Base-by-base conservation (phyloP, 495 filamentous ascomycete species). In the Neurospora sp. region DNA sequence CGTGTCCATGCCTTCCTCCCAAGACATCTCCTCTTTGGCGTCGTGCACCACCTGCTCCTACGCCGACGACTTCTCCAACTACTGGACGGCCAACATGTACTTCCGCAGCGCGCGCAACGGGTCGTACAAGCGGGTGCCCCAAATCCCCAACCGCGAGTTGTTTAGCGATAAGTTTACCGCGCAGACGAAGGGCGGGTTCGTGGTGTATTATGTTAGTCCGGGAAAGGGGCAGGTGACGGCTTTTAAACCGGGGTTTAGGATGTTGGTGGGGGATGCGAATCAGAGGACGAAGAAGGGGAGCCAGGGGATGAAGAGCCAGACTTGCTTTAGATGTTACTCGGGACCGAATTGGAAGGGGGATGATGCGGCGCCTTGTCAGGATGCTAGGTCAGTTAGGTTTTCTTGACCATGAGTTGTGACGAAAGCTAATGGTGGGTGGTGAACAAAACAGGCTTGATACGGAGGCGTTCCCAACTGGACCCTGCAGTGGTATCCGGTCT, bases 51-150 rank as follows among this genome's bases (percentile, higher is more conserved):
- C 78, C 4, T 83, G 82, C 69, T 82, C 76, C 66, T 82, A 79
- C 42, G 76, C 77, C 69, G 81, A 83, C 0, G 80, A 83, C 72
- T 77, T 82, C 41, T 82, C 80, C 66, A 85, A 85, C 80, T 84
- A 85, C 77, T 84, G 82, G 84, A 84, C 84, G 7, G 83, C 82
- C 40, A 81, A 81, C 69, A 69, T 85, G 44, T 84, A 83, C 75
- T 85, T 85, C 72, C 79, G 77, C n/a, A n/a, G n/a, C 73, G 79
- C 82, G 10, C 71, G 78, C 12, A 85, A 84, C 69, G 82, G 82
- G 0, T 80, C 80, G 2, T 84, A 80, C 48, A 84, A 82, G 69
- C 78, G 83, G 0, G 82, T 84, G 2, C 82, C 82, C 0, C 80
- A 82, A 42, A 77, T 82, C 38, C 81, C 80, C 38, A 85, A 85